Conservation (phyloP, 257 asterid species). For the Orobanche coerulescens region DNA sequence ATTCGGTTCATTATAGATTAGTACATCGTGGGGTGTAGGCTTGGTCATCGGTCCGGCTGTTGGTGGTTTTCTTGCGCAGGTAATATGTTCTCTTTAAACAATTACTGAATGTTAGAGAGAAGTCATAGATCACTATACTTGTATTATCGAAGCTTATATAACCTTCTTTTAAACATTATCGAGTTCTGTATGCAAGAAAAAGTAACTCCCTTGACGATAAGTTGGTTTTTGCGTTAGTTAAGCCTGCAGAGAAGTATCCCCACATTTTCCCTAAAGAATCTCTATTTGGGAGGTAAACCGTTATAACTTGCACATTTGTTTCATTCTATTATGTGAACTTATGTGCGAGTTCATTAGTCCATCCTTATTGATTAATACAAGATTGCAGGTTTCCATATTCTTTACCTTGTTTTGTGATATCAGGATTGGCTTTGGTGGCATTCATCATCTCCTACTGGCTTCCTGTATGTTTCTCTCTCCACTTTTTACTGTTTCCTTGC, state of each 20-base stretch:
- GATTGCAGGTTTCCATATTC: slow-evolving; percentile 71
- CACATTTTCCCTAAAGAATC: slow-evolving; percentile 47
- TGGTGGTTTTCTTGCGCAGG: slow-evolving; percentile 92
- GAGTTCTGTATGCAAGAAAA: neutral
- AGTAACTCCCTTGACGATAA: neutral
- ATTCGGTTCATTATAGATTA: slow-evolving; percentile 35
- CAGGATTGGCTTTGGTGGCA: slow-evolving; percentile 53
- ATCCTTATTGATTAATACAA: neutral
- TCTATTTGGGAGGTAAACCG: slow-evolving; percentile 58
- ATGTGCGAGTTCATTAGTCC: neutral
- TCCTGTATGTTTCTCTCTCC: slow-evolving; percentile 46
- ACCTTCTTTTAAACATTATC: slow-evolving; percentile 4
- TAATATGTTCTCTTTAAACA: slow-evolving; percentile 17
- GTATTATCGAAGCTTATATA: neutral
- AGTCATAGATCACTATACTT: neutral
- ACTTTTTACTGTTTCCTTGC: neutral
- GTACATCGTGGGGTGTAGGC: slow-evolving; percentile 87
- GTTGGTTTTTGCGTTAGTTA: slow-evolving; percentile 17
- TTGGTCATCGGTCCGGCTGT: slow-evolving; percentile 89
- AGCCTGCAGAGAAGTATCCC: slow-evolving; percentile 93
- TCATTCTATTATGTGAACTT: neutral
- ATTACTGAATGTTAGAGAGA: neutral
- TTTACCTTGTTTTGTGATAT: slow-evolving; percentile 73
- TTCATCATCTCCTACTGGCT: slow-evolving; percentile 49
- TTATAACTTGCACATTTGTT: neutral